Evolutionary conservation across 2,329 filamentous ascomycete genomes (phyloP), one percentile per base, ranked within the genome.

Genomic region (Kalmusia sp.): DNA sequence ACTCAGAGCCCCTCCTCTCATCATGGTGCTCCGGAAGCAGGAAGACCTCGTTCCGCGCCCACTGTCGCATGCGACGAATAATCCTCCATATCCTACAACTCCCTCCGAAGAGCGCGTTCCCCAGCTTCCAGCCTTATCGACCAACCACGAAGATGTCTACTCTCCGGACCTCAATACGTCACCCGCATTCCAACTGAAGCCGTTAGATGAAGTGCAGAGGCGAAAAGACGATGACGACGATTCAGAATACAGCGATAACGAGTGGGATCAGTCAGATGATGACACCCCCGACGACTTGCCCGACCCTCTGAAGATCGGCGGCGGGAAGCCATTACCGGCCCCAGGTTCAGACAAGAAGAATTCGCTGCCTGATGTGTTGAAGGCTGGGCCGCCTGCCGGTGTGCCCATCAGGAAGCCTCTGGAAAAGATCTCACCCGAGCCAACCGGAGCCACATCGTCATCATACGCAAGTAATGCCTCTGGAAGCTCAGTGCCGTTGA

Each of bases 1-100:
- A 47, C 38, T 12, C 49, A 37, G 8, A 43, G 19, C 34, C 28
- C 21, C 21, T 40, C 51, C 9, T 33, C 52, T 47, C 56, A 54
- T 52, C 31, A 81, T 81, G 79, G 77, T 80, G 46, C 76, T 79
- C 41, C 75, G 77, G 49, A 79, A 79, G 56, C 71, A 77, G 67
- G 67, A 25, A 63, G 60, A 38, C 40, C 68, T 78, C 37, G 72
- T 76, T 44, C 78, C 78, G 9, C 66, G 72, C 31, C 72, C 76
- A 6, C 70, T 76, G 8, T 70, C 68, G 6, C 70, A 73, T 51
- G 68, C 76, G 5, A 51, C 58, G 12, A 59, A 74, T 57, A 74
- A 75, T 17, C 77, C 76, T 21, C 79, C 79, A 2, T 80, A 81
- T 50, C 79, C 79, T 12, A 73, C 72, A 2, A 74, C 76, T 0